Base-by-base conservation (phyloP, 805 yeast species). In the Nakazawaea wyomingensis region DNA sequence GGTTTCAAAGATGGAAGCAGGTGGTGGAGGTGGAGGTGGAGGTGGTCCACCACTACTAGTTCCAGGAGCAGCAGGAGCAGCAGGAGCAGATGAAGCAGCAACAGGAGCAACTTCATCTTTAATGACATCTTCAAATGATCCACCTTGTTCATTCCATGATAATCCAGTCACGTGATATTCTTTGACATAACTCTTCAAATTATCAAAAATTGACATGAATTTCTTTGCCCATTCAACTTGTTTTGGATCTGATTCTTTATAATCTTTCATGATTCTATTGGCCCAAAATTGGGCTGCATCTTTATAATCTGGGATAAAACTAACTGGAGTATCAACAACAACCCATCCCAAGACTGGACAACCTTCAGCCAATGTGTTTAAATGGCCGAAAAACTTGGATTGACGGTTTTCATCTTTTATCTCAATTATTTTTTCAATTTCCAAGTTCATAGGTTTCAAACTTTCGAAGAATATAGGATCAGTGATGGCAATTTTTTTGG, bases 271-370 rank as follows among this genome's bases (percentile, higher is more conserved):
- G 34, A 91, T 82, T 54, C 96, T 78, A 65, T 93, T 90, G 9
- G 95, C 76, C 89, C 97, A 93, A 65, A 93, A 93, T 60, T 84
- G 91, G 28, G 96, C 85, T 17, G 95, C 79, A 57, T 93, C 99
- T 58, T 83, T 85, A 65, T 81, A 85, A 50, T 90, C 96, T 3
- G 84, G 77, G 44, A 93, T 74, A 50, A 72, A 76, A 0, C 87
- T 77, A 13, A 84, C 77, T 1, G 97, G 96, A 4, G 87, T 79
- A 3, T 72, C 77, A 5, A 77, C 75, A 16, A 86, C 78, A 48
- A 91, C 75, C 99, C 99, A 93, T 19, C 96, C 95, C 42, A 90
- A 69, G 5, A 85, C 87, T 9, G 96, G 89, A 8, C 85, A 78
- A 39, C 96, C 97, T 59, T 93, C 98, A 20, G 89, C 77, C 33